These are phyloP conservation scores for Paecilomyces fulvus DNA, from an alignment of 2,329 filamentous ascomycete genomes.

Conservation along the genomic window DNA sequence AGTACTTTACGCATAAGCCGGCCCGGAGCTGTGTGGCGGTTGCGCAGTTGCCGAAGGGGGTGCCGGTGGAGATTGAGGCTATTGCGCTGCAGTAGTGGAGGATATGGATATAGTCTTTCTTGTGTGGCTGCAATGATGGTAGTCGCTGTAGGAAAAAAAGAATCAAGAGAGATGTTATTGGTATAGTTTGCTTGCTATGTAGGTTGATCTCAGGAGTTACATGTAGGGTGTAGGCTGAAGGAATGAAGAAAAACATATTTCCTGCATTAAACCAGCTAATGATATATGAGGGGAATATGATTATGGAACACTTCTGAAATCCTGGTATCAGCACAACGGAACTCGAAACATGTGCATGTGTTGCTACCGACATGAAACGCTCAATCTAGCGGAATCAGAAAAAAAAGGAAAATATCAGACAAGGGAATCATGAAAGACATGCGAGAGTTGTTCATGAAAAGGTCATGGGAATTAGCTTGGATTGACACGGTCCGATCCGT, in stretches of 20 bases:
- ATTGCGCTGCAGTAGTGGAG: slow-evolving; percentile 47
- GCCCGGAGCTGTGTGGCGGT: slow-evolving; percentile 57
- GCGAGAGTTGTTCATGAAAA: slow-evolving; percentile 1
- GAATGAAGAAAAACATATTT: not conserved
- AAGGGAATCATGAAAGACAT: slow-evolving; percentile 7
- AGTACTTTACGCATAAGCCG: slow-evolving; percentile 60
- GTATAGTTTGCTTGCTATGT: too few relatives aligned
- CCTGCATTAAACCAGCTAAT: not conserved
- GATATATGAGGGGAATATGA: not conserved
- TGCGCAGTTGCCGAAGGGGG: slow-evolving; percentile 54
- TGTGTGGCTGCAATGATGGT: too few relatives aligned
- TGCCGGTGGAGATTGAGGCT: slow-evolving; percentile 58
- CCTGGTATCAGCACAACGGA: not conserved
- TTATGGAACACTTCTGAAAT: not conserved
- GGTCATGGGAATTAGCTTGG: not conserved
- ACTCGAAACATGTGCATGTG: not conserved
- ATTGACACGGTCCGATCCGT: not conserved
- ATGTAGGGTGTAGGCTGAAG: not conserved
- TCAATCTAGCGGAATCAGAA: slow-evolving; percentile 1
- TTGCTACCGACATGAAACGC: not conserved
- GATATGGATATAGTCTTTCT: slow-evolving; percentile 12
- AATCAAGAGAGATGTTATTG: too few relatives aligned
- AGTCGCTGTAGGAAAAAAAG: too few relatives aligned
- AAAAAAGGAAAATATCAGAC: not conserved
- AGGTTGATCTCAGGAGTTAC: too few relatives aligned